Evolutionary conservation across 2,329 filamentous ascomycete species (phyloP).

Genomic region (Calonectria montana): DNA sequence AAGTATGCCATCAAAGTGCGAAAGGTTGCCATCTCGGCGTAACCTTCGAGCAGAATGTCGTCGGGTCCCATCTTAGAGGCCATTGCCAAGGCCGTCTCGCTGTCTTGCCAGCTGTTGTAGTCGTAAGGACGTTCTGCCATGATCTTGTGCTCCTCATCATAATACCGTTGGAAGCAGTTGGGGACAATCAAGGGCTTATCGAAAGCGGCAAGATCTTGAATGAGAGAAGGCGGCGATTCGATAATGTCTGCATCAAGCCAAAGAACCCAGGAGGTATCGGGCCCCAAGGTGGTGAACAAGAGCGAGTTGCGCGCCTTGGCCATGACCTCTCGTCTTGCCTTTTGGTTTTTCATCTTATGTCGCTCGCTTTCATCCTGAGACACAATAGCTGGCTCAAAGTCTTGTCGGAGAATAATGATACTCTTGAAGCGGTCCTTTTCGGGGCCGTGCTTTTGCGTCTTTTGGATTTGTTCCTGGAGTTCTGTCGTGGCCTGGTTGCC

Average conservation of each 20-base stretch:
- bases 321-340: conserved; percentile 88
- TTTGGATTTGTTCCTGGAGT: conserved; percentile 85
- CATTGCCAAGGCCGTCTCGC: conserved; percentile 79
- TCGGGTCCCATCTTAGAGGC: conserved; percentile 86
- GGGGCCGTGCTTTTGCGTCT: conserved; percentile 82
- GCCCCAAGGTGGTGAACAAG: conserved; percentile 93
- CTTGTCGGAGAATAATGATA: conserved; percentile 93
- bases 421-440: conserved; percentile 88
- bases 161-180: conserved; percentile 93
- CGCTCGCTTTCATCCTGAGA: conserved; percentile 90
- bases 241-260: conserved; percentile 96
- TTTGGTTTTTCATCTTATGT: conserved; percentile 93
- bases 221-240: conserved; percentile 85
- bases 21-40: conserved; percentile 92
- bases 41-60: conserved; percentile 93
- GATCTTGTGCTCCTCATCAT: conserved; percentile 74
- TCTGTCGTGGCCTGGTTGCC: conserved; percentile 87
- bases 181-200: conserved; percentile 93
- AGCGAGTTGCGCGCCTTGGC: conserved; percentile 92
- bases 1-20: conserved; percentile 91
- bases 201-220: conserved; percentile 90
- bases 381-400: conserved; percentile 84
- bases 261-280: conserved; percentile 92
- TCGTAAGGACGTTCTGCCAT: conserved; percentile 88
- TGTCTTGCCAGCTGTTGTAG: conserved; percentile 98